Evolutionary conservation across 306 rosid genomes (phyloP).

Genomic region (Rosa persica): DNA sequence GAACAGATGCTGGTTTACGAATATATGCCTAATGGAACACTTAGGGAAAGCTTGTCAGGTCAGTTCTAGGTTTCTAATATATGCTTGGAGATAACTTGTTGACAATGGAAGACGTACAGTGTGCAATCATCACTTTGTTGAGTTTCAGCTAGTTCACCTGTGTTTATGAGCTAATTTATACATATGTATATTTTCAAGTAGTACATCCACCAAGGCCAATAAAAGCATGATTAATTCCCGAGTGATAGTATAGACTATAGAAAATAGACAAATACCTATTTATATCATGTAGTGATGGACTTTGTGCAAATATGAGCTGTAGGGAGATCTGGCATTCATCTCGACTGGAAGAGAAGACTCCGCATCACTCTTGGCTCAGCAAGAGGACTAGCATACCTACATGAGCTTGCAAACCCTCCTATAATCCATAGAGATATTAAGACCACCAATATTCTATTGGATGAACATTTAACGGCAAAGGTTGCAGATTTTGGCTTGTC

Average conservation of each 20-base stretch:
- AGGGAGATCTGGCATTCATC: conserved; percentile 75
- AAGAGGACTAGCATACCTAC: conserved; percentile 91
- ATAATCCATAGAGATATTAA: conserved; percentile 94
- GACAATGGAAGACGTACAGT: background rate
- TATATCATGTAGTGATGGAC: background rate
- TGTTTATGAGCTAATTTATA: background rate
- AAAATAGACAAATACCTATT: background rate
- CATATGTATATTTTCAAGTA: background rate
- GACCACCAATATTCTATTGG: conserved; percentile 75
- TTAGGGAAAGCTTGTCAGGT: conserved; percentile 81
- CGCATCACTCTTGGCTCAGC: conserved; percentile 92
- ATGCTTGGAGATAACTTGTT: background rate
- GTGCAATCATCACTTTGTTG: background rate
- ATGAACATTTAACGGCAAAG: conserved; percentile 77
- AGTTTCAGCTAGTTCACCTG: background rate
- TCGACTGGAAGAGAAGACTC: conserved; percentile 96
- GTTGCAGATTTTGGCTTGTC: conserved; percentile 99
- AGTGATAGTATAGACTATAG: background rate
- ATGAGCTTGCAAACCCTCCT: conserved; percentile 96
- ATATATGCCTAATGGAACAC: conserved; percentile 79
- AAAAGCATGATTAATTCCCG: background rate
- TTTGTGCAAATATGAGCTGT: conserved; percentile 26
- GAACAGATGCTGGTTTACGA: conserved; percentile 94
- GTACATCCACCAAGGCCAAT: background rate
- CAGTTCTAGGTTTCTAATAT: conserved; percentile 4